Evolutionary conservation across 2,329 filamentous ascomycete genomes (phyloP).

Genomic region (Cryphonectria parasitica): DNA sequence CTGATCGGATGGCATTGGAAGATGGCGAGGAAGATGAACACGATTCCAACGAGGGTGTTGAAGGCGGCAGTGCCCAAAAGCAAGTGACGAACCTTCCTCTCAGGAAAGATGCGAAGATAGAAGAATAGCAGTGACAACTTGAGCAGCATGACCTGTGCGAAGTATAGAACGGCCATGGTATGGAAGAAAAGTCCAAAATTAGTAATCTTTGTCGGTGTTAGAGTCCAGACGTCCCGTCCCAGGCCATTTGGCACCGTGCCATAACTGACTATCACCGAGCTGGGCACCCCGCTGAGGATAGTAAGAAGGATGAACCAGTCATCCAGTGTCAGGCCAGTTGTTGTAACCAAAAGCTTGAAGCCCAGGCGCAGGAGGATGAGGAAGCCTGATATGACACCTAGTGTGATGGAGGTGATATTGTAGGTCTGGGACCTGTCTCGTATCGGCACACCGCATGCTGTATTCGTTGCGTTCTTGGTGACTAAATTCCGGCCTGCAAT

Average conservation of each 20-base stretch:
- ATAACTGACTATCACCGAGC: slow-evolving; percentile 26
- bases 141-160: background rate
- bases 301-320: slow-evolving; percentile 30
- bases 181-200: slow-evolving; percentile 34
- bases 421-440: background rate
- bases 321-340: slow-evolving; percentile 26
- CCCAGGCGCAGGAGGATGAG: slow-evolving; percentile 20
- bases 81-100: slow-evolving; percentile 10
- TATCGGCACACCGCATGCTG: slow-evolving; percentile 9
- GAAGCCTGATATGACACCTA: slow-evolving; percentile 18
- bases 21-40: slow-evolving; percentile 40
- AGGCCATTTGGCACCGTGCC: slow-evolving; percentile 31
- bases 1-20: slow-evolving; percentile 46
- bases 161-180: slow-evolving; percentile 32
- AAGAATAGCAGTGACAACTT: slow-evolving; percentile 25
- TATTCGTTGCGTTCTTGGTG: slow-evolving; percentile 21
- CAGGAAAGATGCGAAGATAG: slow-evolving; percentile 25
- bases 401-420: slow-evolving; percentile 2
- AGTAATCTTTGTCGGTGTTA: slow-evolving; percentile 35
- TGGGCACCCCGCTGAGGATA: slow-evolving; percentile 29
- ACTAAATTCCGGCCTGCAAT: background rate
- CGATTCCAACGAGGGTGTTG: slow-evolving; percentile 30
- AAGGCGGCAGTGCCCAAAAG: slow-evolving; percentile 21
- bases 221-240: slow-evolving; percentile 37
- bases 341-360: slow-evolving; percentile 27